A percentile compares a stretch with the other conserved stretches of the same genome.
Evolutionary conservation across 1,284 basidiomycete genomes (phyloP).

Genomic region (Ganoderma multipileum): DNA sequence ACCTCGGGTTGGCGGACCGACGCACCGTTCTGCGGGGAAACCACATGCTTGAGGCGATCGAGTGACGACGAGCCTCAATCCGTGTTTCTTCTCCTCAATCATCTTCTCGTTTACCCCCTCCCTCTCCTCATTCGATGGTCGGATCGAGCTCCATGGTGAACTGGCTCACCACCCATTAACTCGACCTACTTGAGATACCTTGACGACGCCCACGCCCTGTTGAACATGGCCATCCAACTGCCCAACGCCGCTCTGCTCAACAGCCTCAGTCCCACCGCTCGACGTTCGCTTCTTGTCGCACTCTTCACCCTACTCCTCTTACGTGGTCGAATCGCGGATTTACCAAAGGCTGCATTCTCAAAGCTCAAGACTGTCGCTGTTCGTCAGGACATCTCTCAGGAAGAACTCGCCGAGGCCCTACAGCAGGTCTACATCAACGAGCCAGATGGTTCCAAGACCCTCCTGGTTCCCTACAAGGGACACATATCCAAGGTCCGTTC

Average conservation of each 20-base stretch:
- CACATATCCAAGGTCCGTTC: constrained; percentile 62
- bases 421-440: constrained; percentile 65
- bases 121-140: neutral
- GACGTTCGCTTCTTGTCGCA: constrained; percentile 27
- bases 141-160: neutral
- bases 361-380: constrained; percentile 41
- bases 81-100: neutral
- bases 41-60: constrained; percentile 25
- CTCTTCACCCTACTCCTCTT: constrained; percentile 46
- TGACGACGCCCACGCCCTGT: neutral
- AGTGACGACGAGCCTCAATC: constrained; percentile 13
- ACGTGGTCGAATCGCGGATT: constrained; percentile 46
- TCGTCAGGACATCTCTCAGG: constrained; percentile 42
- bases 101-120: neutral
- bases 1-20: neutral
- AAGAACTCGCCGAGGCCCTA: constrained; percentile 54
- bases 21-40: constrained; percentile 22
- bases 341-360: constrained; percentile 32
- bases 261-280: constrained; percentile 21
- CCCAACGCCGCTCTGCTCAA: constrained; percentile 17
- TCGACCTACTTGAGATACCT: neutral
- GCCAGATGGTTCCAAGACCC: constrained; percentile 62
- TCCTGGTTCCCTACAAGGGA: constrained; percentile 73
- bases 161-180: neutral
- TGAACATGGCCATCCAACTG: constrained; percentile 22